Conservation (phyloP, 192 early-diverging fungal species). For the Endogone sp. region DNA sequence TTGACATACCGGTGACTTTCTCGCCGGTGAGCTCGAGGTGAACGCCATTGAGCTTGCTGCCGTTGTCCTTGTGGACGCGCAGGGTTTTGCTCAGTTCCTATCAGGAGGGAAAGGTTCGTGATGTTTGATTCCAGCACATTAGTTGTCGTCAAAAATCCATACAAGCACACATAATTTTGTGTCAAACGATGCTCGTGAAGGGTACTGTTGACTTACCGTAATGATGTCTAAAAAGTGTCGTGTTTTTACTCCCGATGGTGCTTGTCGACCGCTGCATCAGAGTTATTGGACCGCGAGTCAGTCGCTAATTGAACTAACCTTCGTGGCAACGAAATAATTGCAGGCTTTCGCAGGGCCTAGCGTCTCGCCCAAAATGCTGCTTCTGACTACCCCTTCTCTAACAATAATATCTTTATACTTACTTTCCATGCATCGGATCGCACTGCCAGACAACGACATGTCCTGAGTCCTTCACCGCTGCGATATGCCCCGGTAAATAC, state of each 20-base stretch:
- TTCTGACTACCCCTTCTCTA: background rate
- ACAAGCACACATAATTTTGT: too few relatives aligned
- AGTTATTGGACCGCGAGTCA: too few relatives aligned
- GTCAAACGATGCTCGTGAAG: background rate
- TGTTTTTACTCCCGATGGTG: conserved; percentile 83
- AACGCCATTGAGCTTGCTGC: conserved; percentile 83
- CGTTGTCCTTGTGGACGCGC: conserved; percentile 70
- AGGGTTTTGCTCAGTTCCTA: conserved; percentile 81
- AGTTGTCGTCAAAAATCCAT: background rate
- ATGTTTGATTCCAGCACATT: conserved; percentile 19
- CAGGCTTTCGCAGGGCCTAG: too few relatives aligned
- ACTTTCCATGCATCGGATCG: conserved; percentile 99
- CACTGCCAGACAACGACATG: conserved; percentile 94
- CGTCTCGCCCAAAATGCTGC: background rate
- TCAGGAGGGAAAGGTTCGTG: background rate
- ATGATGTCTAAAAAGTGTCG: conserved; percentile 88
- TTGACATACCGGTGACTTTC: conserved; percentile 74
- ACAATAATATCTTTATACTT: conserved; percentile 9
- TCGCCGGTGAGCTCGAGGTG: conserved; percentile 98
- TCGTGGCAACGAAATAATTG: too few relatives aligned
- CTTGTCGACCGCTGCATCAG: conserved; percentile 66
- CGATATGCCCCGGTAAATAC: conserved; percentile 83
- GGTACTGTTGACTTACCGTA: conserved; percentile 18
- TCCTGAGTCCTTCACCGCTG: conserved; percentile 79
- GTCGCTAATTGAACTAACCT: too few relatives aligned